Base-by-base conservation (phyloP, 2,329 filamentous ascomycete genomes). In the Aspergillus sp. region DNA sequence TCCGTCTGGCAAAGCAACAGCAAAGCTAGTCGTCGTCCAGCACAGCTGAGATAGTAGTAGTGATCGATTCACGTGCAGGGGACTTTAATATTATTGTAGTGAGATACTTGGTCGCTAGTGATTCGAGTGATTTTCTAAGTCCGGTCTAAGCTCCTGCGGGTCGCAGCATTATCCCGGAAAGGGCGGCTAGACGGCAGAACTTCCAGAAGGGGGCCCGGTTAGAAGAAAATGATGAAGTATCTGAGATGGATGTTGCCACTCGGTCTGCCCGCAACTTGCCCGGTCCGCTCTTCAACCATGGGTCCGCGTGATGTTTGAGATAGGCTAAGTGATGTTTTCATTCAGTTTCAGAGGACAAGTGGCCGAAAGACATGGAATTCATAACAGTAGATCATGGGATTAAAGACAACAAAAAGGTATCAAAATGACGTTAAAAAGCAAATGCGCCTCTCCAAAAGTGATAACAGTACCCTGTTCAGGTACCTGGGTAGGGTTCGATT, bases 401-500 rank as follows among this genome's bases (percentile, higher is more conserved):
- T 28, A 25, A 53, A 53, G 48, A 52, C 15, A 28, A 49, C 48
- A 4, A 50, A 39, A 28, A 47, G 47, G 58, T 60, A 56, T 55
- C 53, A 47, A 36, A 52, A 56, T 19, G 30, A 13, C 39, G 9
- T 12, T 30, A 15, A 36, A 30, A 30, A 47, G 32, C 39, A 32
- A 36, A 17, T 21, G 8, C 38, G 21, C 23, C 21, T 12, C 28
- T 10, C 25, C 7, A 15, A 9, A 21, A 30, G n/a, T 13, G 39
- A 45, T 38, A 17, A 38, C n/a, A 36, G 30, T 12, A 13, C 13
- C 45, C 55, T 36, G 32, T 13, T 71, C 58, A 77, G 51, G 75
- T 77, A 5, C 74, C 75, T 6, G 75, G 74, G 58, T 77, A 77
- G 39, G 75, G 75, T 25, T 69, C 62, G 47, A 74, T 67, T 36